These are phyloP conservation scores for Carex arenaria DNA, from an alignment of 202 grass and related monocot genomes.

Conservation along the genomic window DNA sequence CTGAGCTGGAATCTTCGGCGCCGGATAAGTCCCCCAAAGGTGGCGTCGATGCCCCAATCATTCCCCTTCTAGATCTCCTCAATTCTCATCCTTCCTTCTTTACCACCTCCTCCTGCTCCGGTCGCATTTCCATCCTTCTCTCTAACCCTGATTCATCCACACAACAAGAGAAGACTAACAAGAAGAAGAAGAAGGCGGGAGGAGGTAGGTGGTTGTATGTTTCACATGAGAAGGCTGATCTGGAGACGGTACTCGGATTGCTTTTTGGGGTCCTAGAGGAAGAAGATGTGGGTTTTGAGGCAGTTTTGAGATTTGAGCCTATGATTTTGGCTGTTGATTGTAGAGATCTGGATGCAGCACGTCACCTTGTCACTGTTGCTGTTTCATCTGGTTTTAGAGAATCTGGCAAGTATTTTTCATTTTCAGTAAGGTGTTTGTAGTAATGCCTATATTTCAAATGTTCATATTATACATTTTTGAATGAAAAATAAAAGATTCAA, in stretches of 20 bases:
- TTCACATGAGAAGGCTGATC: slow-evolving; percentile 65
- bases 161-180: slow-evolving; percentile 26
- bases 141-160: slow-evolving; percentile 36
- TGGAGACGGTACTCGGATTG: slow-evolving; percentile 39
- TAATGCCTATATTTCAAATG: not conserved
- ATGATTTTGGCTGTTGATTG: slow-evolving; percentile 87
- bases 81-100: slow-evolving; percentile 70
- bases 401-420: slow-evolving; percentile 52
- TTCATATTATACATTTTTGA: not conserved
- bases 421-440: not conserved
- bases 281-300: slow-evolving; percentile 30
- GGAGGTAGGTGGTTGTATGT: slow-evolving; percentile 82
- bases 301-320: slow-evolving; percentile 90
- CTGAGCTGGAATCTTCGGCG: slow-evolving; percentile 42
- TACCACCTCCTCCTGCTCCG: slow-evolving; percentile 96
- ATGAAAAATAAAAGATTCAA: not conserved
- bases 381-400: slow-evolving; percentile 73
- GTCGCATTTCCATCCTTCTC: slow-evolving; percentile 76
- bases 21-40: slow-evolving; percentile 96
- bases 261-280: slow-evolving; percentile 39
- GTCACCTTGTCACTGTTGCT: slow-evolving; percentile 51
- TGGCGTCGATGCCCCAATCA: slow-evolving; percentile 63
- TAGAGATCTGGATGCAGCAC: slow-evolving; percentile 45
- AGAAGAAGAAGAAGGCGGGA: slow-evolving; percentile 73
- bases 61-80: slow-evolving; percentile 51